Conservation (phyloP, 2,329 filamentous ascomycete species). For the Alternaria metachromatica region DNA sequence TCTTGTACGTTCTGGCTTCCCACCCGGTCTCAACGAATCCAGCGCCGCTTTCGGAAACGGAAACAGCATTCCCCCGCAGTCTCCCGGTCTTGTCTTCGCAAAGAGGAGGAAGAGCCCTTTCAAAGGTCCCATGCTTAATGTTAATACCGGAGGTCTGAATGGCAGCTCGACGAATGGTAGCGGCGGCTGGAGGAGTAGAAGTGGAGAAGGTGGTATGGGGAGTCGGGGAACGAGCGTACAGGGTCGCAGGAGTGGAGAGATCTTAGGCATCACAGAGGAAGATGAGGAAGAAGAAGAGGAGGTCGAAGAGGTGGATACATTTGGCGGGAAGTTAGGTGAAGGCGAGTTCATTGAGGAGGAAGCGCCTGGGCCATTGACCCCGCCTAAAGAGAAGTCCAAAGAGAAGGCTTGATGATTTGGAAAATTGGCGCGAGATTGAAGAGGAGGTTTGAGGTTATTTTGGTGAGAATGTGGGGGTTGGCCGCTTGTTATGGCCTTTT, state of each 20-base stretch:
- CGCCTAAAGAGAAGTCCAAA: constrained; percentile 6
- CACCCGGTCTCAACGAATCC: constrained; percentile 36
- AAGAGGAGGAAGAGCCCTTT: constrained; percentile 82
- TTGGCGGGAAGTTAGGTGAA: constrained; percentile 57
- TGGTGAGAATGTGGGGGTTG: background rate
- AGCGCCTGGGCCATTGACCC: constrained; percentile 7
- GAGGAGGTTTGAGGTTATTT: background rate
- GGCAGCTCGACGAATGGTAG: background rate
- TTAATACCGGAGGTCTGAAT: constrained; percentile 49
- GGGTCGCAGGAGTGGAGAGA: constrained; percentile 74
- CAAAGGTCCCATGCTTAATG: constrained; percentile 72
- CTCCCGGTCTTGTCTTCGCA: constrained; percentile 74
- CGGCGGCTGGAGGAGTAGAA: constrained; percentile 7
- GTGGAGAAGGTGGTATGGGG: constrained; percentile 15
- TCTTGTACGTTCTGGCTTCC: constrained; percentile 67
- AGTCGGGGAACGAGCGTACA: constrained; percentile 63
- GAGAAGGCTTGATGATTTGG: constrained; percentile 1
- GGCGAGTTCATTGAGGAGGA: constrained; percentile 44
- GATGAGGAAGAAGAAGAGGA: constrained; percentile 55
- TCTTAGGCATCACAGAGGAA: constrained; percentile 64
- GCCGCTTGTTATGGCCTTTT: background rate
- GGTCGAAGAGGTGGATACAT: constrained; percentile 65
- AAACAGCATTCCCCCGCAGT: constrained; percentile 57
- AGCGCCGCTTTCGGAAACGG: constrained; percentile 57
- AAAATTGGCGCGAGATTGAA: background rate